Evolutionary conservation across 148 eudicot species (phyloP), one percentile per base, ranked within the genome.

Genomic region (Amaranthus palmeri): DNA sequence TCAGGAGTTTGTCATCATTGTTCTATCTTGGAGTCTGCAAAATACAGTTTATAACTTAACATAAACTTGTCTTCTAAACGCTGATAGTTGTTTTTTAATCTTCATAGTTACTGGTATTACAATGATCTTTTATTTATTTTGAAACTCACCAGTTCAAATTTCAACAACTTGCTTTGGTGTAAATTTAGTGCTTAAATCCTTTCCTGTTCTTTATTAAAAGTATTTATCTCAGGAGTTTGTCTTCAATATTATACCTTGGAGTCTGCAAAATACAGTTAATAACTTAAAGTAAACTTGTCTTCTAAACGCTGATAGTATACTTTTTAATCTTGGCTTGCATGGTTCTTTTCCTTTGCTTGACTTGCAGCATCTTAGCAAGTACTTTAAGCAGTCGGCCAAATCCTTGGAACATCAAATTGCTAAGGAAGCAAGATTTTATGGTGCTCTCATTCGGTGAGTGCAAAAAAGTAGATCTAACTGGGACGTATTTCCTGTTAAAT

Each of bases 341-440:
- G 18, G 54, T 54, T 65, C 49, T 67, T 67, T 43, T 40, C 11
- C 53, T 53, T 60, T 73, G 36, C 56, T 48, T 81, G 73, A 25
- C 79, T 65, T 76, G 60, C 96, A 95, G 98, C 83, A 88, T 79
- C 88, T 95, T 17, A 91, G 98, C 6, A 95, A 95, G 82, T 91
- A 95, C 75, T 89, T 95, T 65, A 91, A 91, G 86, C 96, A 91
- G 84, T 91, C 98, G 76, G 97, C 96, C 47, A 95, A 91, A 88
- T 86, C 92, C 79, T 80, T 95, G 83, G 98, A 95, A 73, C 81
- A 82, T 81, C 93, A 91, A 82, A 83, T 95, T 79, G 89, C 88
- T 14, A 89, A 92, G 82, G 98, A 95, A 82, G 96, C 93, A 51
- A 88, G 96, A 88, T 95, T 95, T 76, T 95, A 95, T 74, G 96